Conservation (phyloP, 2,329 filamentous ascomycete species). For the Cercospora sojina region DNA sequence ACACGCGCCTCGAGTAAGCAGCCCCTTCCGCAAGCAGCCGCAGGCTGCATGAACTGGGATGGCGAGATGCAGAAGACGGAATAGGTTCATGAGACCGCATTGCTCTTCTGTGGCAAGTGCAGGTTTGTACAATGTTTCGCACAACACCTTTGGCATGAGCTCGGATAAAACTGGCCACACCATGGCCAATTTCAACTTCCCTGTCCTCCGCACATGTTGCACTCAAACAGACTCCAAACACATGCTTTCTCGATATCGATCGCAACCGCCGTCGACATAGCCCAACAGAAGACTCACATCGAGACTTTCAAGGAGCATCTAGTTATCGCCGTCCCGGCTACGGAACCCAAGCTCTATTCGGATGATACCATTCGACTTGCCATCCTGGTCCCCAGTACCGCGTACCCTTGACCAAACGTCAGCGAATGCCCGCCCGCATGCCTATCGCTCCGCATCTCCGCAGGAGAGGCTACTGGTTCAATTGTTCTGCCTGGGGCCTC, state of each 20-base stretch:
- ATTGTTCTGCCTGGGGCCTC: neutral
- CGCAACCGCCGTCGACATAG: neutral
- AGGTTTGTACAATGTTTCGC: neutral
- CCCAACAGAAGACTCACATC: neutral
- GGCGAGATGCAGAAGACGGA: neutral
- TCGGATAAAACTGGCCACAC: neutral
- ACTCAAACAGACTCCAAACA: neutral
- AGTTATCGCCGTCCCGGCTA: neutral
- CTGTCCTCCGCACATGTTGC: neutral
- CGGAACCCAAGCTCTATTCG: neutral
- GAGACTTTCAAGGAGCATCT: neutral
- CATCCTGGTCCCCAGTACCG: neutral
- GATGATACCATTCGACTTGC: neutral
- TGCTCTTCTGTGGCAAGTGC: neutral
- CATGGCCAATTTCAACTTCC: neutral
- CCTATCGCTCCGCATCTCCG: neutral
- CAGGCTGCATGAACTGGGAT: neutral
- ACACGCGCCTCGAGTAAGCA: neutral
- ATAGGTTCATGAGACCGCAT: neutral
- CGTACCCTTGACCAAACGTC: neutral
- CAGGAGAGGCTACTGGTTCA: neutral
- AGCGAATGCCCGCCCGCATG: neutral
- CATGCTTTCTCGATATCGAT: neutral
- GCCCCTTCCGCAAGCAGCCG: neutral
- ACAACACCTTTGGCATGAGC: neutral